phyloP scores from a whole-genome alignment of 495 filamentous ascomycete genomes.

The Aspergillus wentii region DNA sequence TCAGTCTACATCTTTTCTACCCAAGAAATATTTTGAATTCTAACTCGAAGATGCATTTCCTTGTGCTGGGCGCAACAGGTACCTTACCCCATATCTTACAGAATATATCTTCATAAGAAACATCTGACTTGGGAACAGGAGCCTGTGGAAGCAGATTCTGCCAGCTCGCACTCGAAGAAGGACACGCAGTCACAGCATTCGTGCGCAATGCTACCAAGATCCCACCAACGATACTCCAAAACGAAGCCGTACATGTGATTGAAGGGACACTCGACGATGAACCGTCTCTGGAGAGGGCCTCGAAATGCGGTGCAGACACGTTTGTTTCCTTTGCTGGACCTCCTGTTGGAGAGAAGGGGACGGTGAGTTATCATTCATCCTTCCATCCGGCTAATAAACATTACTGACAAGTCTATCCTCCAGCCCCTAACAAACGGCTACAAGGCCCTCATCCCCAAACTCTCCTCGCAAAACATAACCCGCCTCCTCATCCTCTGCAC shows the following conservation, averaged over 20 bases:
- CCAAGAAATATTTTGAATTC: no score
- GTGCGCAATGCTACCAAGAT: conserved; percentile 2
- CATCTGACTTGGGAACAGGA: neutral
- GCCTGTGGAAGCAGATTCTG: conserved; percentile 9
- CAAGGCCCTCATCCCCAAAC: conserved; percentile 3
- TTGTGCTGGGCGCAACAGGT: neutral
- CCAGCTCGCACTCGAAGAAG: conserved; percentile 4
- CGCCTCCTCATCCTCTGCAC: conserved; percentile 10
- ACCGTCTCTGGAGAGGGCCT: conserved; percentile 1
- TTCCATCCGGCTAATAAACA: no score
- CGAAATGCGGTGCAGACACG: conserved; percentile 5
- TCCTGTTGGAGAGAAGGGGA: conserved; percentile 2
- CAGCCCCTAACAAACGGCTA: conserved; percentile 9
- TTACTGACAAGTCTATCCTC: neutral
- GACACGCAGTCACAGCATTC: conserved; percentile 5
- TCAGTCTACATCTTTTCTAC: no score
- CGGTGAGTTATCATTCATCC: neutral
- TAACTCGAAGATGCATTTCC: neutral
- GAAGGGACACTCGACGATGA: conserved; percentile 6
- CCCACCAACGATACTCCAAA: neutral
- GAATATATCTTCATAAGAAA: neutral
- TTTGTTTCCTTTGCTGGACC: conserved; percentile 15
- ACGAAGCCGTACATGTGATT: neutral
- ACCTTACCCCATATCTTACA: neutral
- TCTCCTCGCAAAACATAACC: conserved; percentile 2